These are phyloP conservation scores for Russula griseocarnosa DNA, from an alignment of 768 basidiomycete genomes.

Conservation along the genomic window DNA sequence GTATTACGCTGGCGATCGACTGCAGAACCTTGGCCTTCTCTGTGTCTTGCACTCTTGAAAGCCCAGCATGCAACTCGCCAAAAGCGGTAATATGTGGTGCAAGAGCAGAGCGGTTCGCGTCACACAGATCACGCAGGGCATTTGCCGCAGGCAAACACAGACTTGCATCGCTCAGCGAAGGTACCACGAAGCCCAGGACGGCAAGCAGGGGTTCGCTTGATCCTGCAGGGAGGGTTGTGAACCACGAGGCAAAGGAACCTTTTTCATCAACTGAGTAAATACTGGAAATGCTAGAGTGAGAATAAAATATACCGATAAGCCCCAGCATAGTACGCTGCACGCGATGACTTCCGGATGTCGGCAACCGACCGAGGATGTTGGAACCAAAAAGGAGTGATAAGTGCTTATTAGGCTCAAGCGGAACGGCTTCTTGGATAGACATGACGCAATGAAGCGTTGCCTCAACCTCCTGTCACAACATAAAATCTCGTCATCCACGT, in stretches of 20 bases:
- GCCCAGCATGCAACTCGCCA: slow-evolving; percentile 72
- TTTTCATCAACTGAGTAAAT: slow-evolving; percentile 1
- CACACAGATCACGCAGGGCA: slow-evolving; percentile 81
- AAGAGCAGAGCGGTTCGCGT: slow-evolving; percentile 80
- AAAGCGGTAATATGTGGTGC: slow-evolving; percentile 83
- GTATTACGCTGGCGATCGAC: slow-evolving; percentile 89
- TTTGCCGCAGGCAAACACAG: slow-evolving; percentile 73
- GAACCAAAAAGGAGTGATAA: slow-evolving; percentile 67
- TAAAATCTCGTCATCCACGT: slow-evolving; percentile 5
- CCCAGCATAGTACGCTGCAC: slow-evolving; percentile 70
- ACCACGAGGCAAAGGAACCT: slow-evolving; percentile 81
- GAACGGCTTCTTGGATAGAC: slow-evolving; percentile 84
- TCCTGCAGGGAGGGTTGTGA: slow-evolving; percentile 48
- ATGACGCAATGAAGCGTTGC: slow-evolving; percentile 82
- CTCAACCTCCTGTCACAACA: slow-evolving; percentile 64
- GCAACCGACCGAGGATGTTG: slow-evolving; percentile 64
- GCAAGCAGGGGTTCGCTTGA: slow-evolving; percentile 50
- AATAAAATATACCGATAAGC: slow-evolving; percentile 57
- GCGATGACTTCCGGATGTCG: slow-evolving; percentile 57
- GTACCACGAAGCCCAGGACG: slow-evolving; percentile 63
- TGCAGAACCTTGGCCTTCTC: slow-evolving; percentile 90
- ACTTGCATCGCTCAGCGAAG: slow-evolving; percentile 60
- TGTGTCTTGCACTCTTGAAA: slow-evolving; percentile 74
- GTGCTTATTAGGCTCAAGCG: slow-evolving; percentile 50
- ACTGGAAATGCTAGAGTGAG: background rate